Evolutionary conservation across 345 rosid species (phyloP), one percentile per base, ranked within the genome.

Genomic region (Erucastrum elatum): DNA sequence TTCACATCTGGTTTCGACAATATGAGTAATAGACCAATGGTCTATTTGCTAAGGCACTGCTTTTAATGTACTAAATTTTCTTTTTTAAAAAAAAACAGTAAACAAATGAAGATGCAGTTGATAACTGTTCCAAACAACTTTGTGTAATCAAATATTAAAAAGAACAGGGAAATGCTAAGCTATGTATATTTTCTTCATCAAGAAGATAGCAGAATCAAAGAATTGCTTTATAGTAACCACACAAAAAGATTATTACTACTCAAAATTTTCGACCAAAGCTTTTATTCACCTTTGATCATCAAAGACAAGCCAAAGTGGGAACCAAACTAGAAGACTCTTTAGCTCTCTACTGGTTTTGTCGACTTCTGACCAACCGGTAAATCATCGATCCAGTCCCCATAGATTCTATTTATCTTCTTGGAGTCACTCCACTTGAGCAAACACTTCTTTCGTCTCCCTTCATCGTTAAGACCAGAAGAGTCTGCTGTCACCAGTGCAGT

Each of bases 351-450:
- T 72, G 82, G 87, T 53, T 79, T 82, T 1, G 89, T 81, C 64
- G 76, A 60, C 77, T 75, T 84, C 46, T 82, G 85, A 11, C 80
- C 80, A 53, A 90, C 80, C 39, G 98, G 98, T 80, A 90, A 69
- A 85, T 93, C 99, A 26, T 93, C 96, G 4, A 93, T 90, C 99
- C 99, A 95, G 60, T 95, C 98, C 4, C 85, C 99, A 74, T 95
- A 95, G 37, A 95, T 93, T 53, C 88, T 78, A 46, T 95, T 89
- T 63, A 95, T 89, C 82, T 93, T 95, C 97, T 86, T 90, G 26
- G 82, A 82, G 60, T 89, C 93, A 60, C 90, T 95, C 94, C 91
- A 90, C 78, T 89, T 95, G 71, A 89, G 80, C 56, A 90, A 72
- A 75, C 88, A 85, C 76, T 87, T 87, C 87, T 87, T 95, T 37